Evolutionary conservation across 2,329 filamentous ascomycete species (phyloP), one percentile per base, ranked within the genome.

Genomic region (Xylariaceae sp.): DNA sequence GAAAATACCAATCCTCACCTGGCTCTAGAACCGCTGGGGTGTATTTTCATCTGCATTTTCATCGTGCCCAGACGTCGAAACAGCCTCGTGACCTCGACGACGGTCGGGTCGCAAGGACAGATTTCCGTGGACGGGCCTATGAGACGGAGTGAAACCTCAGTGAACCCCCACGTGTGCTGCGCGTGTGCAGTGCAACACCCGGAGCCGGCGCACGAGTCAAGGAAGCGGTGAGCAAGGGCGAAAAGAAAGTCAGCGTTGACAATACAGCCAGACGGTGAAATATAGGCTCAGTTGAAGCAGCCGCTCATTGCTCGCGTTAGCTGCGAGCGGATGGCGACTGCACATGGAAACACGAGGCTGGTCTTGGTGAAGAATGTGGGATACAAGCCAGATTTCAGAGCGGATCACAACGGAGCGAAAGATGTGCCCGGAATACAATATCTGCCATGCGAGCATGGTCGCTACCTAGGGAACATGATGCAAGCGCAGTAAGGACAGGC

Each of bases 151-250:
- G 44, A 48, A 51, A 57, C 56, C 54, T 51, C 43, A 38, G 28
- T 38, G 22, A 52, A 49, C 59, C 63, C 60, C 63, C 63, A 64
- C 63, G 62, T 65, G 63, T 57, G 51, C 48, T 54, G 44, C 49
- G 51, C 22, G 60, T 60, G 59, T 38, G 34, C 13, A 60, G 22
- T 28, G 22, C 4, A 55, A 61, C 60, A 59, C 38, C 57, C 62
- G 62, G 61, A 63, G 46, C 54, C 58, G 60, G 59, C 54, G 57
- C 50, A 46, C 41, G 46, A 45, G 51, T 57, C 60, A 59, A 58
- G 57, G 51, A 54, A 54, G 59, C 60, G 61, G 61, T 60, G 60
- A 60, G 49, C 16, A 9, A 38, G 34, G 16, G 4, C 34, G 34
- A 13, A 36, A 14, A 4, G 34, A 13, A 4, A 38, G 22, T 28